Conservation (phyloP, 2,329 filamentous ascomycete genomes). For the Eurotiales sp. region DNA sequence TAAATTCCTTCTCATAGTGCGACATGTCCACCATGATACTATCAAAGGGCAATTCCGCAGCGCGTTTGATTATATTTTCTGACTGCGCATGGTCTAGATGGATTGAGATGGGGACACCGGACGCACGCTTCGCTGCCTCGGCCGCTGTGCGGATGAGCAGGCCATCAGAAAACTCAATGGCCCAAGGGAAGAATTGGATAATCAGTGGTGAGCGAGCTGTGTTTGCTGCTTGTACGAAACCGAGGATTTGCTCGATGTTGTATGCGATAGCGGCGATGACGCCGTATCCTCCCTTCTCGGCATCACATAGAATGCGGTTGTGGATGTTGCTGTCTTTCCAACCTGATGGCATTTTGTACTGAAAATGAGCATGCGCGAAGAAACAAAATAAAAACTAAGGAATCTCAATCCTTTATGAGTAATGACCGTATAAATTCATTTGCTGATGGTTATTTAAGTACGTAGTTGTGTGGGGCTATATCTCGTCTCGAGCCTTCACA, state of each 20-base stretch:
- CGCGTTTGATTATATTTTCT: conserved; percentile 4
- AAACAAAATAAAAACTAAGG: too few relatives aligned
- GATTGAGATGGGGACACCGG: neutral
- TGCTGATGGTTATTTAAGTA: too few relatives aligned
- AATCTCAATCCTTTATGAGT: too few relatives aligned
- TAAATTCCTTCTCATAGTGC: conserved; percentile 4
- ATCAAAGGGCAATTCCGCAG: conserved; percentile 3
- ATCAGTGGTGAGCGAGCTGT: neutral
- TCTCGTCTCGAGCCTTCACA: too few relatives aligned
- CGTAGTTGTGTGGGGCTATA: too few relatives aligned
- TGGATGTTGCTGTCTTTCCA: conserved; percentile 1
- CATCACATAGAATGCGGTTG: conserved; percentile 1
- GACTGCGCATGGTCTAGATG: conserved; percentile 6
- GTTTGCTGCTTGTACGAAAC: neutral
- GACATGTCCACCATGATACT: conserved; percentile 8
- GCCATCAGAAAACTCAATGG: neutral
- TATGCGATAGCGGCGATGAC: conserved; percentile 7
- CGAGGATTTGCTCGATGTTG: conserved; percentile 5
- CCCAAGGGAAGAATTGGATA: conserved; percentile 7
- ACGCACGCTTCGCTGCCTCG: conserved; percentile 1
- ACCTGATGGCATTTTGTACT: neutral
- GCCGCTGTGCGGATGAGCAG: conserved; percentile 3
- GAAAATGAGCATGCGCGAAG: neutral
- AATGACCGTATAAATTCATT: too few relatives aligned
- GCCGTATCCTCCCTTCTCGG: neutral